Evolutionary conservation across 768 basidiomycete genomes (phyloP).

Genomic region (Clathrus columnatus): DNA sequence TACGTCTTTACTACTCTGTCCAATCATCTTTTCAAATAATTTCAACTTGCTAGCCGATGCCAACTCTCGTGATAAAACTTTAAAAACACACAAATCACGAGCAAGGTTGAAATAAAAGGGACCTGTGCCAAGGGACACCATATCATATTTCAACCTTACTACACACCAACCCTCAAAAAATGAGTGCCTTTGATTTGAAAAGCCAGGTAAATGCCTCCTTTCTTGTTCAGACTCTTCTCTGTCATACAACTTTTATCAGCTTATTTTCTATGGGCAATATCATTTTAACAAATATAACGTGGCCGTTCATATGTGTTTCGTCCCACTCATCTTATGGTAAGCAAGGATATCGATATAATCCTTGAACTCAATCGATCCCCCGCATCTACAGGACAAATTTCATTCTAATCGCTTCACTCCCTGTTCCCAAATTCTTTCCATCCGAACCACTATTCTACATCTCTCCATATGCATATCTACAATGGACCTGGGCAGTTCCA

Average conservation of each 20-base stretch:
- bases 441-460: slow-evolving; percentile 35
- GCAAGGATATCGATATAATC: slow-evolving; percentile 12
- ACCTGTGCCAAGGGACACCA: not conserved
- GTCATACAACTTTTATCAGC: slow-evolving; percentile 31
- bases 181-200: slow-evolving; percentile 46
- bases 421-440: slow-evolving; percentile 48
- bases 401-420: slow-evolving; percentile 26
- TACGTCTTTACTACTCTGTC: no score
- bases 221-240: slow-evolving; percentile 10
- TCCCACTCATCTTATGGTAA: slow-evolving; percentile 78
- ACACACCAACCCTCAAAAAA: not conserved
- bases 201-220: slow-evolving; percentile 44
- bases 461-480: slow-evolving; percentile 58
- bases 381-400: slow-evolving; percentile 43
- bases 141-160: not conserved
- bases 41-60: no score
- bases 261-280: slow-evolving; percentile 91
- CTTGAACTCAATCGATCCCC: not conserved
- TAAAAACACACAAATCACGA: no score
- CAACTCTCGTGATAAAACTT: no score
- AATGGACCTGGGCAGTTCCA: slow-evolving; percentile 59
- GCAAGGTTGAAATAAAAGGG: not conserved
- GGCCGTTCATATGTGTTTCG: slow-evolving; percentile 76
- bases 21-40: no score
- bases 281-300: slow-evolving; percentile 80